Percentiles rank a stretch among this genome's conserved stretches.
Evolutionary conservation across 352 stramenopile genomes (phyloP).

Genomic region (Globisporangium radiosum): DNA sequence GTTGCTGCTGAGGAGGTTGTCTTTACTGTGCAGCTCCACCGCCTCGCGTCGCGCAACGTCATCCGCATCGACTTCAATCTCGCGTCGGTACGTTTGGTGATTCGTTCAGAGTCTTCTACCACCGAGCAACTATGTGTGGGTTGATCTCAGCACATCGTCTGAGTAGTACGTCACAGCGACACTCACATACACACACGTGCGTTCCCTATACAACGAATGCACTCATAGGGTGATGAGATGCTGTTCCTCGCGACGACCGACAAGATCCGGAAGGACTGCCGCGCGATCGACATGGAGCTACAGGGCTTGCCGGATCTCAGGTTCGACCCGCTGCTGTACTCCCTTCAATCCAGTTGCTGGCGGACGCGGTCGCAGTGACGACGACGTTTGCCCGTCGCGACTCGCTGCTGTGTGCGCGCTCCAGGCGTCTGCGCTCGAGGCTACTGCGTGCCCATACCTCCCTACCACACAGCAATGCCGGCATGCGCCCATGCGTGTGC

Average conservation of each 20-base stretch:
- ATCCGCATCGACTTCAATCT: constrained; percentile 74
- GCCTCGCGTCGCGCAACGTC: constrained; percentile 34
- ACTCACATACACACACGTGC: not conserved
- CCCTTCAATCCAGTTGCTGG: constrained; percentile 10
- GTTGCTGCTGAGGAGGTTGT: constrained; percentile 60
- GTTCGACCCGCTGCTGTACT: constrained; percentile 22
- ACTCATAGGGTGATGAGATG: constrained; percentile 44
- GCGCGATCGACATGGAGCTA: constrained; percentile 54
- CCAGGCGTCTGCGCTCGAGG: not conserved
- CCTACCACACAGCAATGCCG: too few relatives aligned
- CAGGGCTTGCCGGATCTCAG: constrained; percentile 53
- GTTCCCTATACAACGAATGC: not conserved
- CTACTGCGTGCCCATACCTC: constrained; percentile 10
- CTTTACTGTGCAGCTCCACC: constrained; percentile 56
- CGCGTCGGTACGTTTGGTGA: constrained; percentile 28
- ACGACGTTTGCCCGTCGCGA: not conserved
- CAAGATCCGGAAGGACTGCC: constrained; percentile 54
- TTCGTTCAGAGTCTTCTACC: not conserved
- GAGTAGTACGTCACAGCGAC: not conserved
- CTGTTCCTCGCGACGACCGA: constrained; percentile 65
- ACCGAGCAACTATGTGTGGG: too few relatives aligned
- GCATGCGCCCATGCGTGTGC: too few relatives aligned
- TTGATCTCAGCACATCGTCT: too few relatives aligned
- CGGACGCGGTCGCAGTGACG: constrained; percentile 7
- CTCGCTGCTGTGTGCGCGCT: not conserved